Conservation (phyloP, 1,139 yeast species). For the Zygosaccharomyces pseudobailii region DNA sequence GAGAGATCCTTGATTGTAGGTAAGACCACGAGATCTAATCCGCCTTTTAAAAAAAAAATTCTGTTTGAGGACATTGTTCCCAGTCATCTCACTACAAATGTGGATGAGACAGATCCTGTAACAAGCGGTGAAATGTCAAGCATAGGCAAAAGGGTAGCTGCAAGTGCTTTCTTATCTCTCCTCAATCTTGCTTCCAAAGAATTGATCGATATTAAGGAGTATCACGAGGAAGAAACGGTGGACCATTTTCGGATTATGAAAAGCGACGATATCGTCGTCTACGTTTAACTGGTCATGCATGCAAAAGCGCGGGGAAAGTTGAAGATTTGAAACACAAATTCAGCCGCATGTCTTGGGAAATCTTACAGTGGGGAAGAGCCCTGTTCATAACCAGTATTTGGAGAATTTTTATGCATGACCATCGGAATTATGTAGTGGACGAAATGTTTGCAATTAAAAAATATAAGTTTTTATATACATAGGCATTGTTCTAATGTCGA, state of each 20-base stretch:
- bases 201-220: slow-evolving; percentile 8
- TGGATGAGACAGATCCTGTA: slow-evolving; percentile 1
- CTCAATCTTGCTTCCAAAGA: slow-evolving; percentile 29
- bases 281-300: slow-evolving; percentile 1
- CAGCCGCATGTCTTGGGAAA: not conserved
- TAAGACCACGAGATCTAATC: slow-evolving; percentile 16
- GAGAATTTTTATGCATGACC: not conserved
- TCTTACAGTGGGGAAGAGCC: not conserved
- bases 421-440: not conserved
- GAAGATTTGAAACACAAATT: too few species aligned
- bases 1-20: slow-evolving; percentile 23
- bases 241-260: slow-evolving; percentile 12
- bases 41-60: slow-evolving; percentile 20
- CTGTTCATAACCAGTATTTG: not conserved
- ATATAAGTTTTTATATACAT: not conserved
- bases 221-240: slow-evolving; percentile 12
- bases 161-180: slow-evolving; percentile 31
- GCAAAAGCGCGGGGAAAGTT: not conserved
- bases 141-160: slow-evolving; percentile 26
- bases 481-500: not conserved
- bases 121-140: slow-evolving; percentile 1
- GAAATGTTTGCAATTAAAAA: not conserved
- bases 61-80: slow-evolving; percentile 30
- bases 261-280: slow-evolving; percentile 20
- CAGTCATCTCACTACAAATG: slow-evolving; percentile 15